phyloP scores from a whole-genome alignment of 2,329 filamentous ascomycete genomes.

The Aspergillus fischeri region DNA sequence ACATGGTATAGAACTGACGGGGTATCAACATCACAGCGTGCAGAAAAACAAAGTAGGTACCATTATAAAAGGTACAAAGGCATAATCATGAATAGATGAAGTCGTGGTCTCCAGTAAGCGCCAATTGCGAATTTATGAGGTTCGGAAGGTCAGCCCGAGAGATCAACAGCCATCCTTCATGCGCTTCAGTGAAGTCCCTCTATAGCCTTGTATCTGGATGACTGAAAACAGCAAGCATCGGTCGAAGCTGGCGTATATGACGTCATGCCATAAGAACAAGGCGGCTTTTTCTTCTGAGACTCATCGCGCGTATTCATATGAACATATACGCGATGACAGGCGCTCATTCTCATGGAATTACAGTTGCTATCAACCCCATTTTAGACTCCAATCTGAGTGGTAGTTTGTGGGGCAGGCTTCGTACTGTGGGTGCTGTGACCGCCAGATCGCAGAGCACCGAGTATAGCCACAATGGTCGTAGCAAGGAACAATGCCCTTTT shows the following conservation, averaged over 20 bases:
- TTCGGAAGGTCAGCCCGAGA: background rate
- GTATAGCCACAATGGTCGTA: slow-evolving; percentile 47
- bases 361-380: background rate
- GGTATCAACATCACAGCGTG: background rate
- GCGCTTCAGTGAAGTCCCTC: background rate
- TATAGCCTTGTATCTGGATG: background rate
- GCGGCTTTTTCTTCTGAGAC: background rate
- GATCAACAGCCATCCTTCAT: background rate
- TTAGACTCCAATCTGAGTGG: slow-evolving; percentile 14
- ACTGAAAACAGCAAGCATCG: background rate
- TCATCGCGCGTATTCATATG: background rate
- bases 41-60: background rate
- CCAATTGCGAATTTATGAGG: background rate
- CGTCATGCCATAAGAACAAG: background rate
- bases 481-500: slow-evolving; percentile 42
- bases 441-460: slow-evolving; percentile 45
- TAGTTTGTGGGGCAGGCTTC: slow-evolving; percentile 22
- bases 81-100: background rate
- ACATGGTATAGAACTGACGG: background rate
- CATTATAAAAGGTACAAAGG: background rate
- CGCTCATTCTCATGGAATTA: background rate
- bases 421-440: slow-evolving; percentile 18
- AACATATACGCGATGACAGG: background rate
- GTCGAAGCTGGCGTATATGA: background rate
- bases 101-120: background rate